These are phyloP conservation scores for Oryza australiensis DNA, from an alignment of 176 grass and related monocot species.

Conservation along the genomic window DNA sequence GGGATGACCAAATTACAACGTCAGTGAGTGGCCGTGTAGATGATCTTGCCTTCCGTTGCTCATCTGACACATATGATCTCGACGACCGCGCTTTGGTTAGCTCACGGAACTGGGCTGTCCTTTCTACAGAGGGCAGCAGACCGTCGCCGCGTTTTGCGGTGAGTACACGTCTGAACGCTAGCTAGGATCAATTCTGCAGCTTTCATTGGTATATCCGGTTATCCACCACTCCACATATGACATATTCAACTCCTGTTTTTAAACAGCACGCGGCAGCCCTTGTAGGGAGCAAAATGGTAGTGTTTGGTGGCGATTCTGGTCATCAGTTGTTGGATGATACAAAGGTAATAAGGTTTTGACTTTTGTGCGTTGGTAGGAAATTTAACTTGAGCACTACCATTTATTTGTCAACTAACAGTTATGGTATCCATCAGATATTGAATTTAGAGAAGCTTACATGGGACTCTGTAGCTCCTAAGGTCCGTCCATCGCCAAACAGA, in stretches of 20 bases:
- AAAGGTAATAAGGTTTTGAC: constrained; percentile 42
- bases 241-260: not conserved
- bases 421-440: constrained; percentile 64
- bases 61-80: constrained; percentile 56
- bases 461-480: constrained; percentile 54
- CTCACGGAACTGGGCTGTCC: constrained; percentile 68
- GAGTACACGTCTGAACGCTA: constrained; percentile 36
- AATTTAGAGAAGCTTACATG: constrained; percentile 91
- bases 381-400: constrained; percentile 1
- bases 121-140: constrained; percentile 73
- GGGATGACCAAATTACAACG: constrained; percentile 38
- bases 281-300: constrained; percentile 92
- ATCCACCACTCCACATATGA: not conserved
- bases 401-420: constrained; percentile 16
- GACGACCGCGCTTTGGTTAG: constrained; percentile 46
- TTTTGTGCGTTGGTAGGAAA: constrained; percentile 16
- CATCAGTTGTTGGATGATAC: constrained; percentile 80
- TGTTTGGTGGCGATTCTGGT: constrained; percentile 85
- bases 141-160: constrained; percentile 86
- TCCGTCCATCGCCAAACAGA: constrained; percentile 57
- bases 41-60: constrained; percentile 50
- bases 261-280: constrained; percentile 85
- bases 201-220: not conserved
- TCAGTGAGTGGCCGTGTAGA: constrained; percentile 69
- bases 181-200: not conserved